Percentiles rank a stretch among this genome's conserved stretches.
These are phyloP conservation scores for Orbilia quercus DNA, from an alignment of 2,329 filamentous ascomycete species.

Conservation along the genomic window DNA sequence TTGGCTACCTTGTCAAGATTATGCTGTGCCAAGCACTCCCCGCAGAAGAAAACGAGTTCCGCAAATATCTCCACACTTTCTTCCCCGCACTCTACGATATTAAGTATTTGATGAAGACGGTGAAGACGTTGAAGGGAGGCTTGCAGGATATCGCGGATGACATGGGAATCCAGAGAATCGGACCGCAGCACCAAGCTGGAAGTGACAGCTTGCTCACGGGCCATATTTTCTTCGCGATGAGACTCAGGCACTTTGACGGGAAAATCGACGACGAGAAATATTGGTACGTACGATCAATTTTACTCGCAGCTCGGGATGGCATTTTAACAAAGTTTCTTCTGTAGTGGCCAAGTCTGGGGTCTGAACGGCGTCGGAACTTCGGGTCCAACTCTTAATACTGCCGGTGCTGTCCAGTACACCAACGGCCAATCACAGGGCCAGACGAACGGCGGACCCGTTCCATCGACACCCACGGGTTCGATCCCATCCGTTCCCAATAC, in stretches of 20 bases:
- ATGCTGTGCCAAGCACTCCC: constrained; percentile 85
- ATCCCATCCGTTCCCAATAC: constrained; percentile 32
- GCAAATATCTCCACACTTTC: constrained; percentile 87
- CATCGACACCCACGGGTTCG: constrained; percentile 50
- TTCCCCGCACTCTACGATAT: constrained; percentile 96
- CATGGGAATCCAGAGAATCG: constrained; percentile 87
- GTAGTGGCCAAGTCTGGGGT: constrained; percentile 60
- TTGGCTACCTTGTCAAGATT: constrained; percentile 95
- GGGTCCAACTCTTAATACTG: constrained; percentile 38
- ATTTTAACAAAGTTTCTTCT: constrained; percentile 11
- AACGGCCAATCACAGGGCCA: constrained; percentile 46
- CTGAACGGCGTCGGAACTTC: constrained; percentile 59
- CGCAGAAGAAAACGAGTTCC: constrained; percentile 89
- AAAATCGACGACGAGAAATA: constrained; percentile 60
- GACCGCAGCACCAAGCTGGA: constrained; percentile 89
- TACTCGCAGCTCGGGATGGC: neutral
- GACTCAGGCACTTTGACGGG: constrained; percentile 59
- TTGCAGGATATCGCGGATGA: constrained; percentile 94
- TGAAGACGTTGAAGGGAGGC: constrained; percentile 84
- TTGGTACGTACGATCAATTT: constrained; percentile 55
- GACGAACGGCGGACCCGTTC: constrained; percentile 43
- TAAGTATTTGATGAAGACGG: constrained; percentile 95
- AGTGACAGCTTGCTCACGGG: constrained; percentile 94
- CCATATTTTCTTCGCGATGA: constrained; percentile 90
- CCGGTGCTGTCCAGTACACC: constrained; percentile 42